phyloP scores from a whole-genome alignment of 2,329 filamentous ascomycete genomes.

The Monosporascus sp. region DNA sequence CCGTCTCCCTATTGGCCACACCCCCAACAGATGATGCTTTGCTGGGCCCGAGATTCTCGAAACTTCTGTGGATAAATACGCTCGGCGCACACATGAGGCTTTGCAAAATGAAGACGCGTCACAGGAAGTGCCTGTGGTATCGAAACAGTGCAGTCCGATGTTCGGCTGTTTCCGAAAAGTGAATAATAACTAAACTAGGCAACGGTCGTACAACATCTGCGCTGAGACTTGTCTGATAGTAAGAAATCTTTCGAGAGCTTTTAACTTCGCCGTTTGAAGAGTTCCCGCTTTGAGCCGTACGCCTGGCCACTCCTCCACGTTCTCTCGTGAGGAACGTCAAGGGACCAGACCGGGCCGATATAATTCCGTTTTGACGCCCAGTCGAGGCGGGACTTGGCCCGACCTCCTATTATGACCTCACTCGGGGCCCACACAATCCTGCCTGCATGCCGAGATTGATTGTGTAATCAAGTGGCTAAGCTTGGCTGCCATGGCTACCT shows the following conservation, averaged over 20 bases:
- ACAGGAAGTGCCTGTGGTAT: too few relatives aligned
- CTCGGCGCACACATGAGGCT: conserved; percentile 11
- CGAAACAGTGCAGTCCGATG: too few relatives aligned
- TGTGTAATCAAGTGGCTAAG: too few relatives aligned
- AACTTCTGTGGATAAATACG: conserved; percentile 34
- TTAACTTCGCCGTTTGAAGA: not conserved
- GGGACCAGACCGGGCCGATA: too few relatives aligned
- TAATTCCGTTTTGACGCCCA: too few relatives aligned
- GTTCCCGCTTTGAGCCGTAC: not conserved
- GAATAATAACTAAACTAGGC: not conserved
- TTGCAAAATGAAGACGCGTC: not conserved
- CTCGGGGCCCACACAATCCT: too few relatives aligned
- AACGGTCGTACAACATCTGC: not conserved
- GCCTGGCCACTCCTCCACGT: not conserved
- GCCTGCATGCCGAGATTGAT: too few relatives aligned
- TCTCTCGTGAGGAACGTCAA: too few relatives aligned
- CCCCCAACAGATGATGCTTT: not conserved
- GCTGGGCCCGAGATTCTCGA: conserved; percentile 32
- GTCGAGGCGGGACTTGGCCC: too few relatives aligned
- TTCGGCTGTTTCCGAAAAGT: too few relatives aligned
- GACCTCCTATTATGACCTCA: too few relatives aligned
- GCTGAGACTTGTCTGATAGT: not conserved
- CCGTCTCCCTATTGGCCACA: not conserved
- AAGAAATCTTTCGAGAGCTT: not conserved
- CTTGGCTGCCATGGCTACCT: too few relatives aligned